A percentile compares a stretch with the other conserved stretches of the same genome.
These are phyloP conservation scores for Pythium volutum DNA, from an alignment of 352 stramenopile species.

Conservation along the genomic window DNA sequence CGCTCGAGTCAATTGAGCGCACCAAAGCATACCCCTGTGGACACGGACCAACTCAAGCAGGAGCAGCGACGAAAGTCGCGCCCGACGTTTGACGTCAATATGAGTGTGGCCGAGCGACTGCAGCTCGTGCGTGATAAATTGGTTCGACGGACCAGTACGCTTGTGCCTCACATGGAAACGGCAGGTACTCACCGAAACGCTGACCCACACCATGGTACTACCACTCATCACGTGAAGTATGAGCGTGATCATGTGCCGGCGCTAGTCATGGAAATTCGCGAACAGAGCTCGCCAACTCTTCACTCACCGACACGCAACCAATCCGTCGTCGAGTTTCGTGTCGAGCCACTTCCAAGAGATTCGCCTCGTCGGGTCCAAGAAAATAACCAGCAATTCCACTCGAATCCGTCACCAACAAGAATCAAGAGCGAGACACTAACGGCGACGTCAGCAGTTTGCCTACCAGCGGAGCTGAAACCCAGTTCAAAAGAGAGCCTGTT, in stretches of 20 bases:
- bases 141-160: slow-evolving; percentile 28
- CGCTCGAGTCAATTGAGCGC: slow-evolving; percentile 60
- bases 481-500: slow-evolving; percentile 49
- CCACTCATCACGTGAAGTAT: slow-evolving; percentile 1
- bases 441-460: background rate
- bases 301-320: slow-evolving; percentile 28
- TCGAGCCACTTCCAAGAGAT: slow-evolving; percentile 31
- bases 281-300: slow-evolving; percentile 1
- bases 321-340: slow-evolving; percentile 38
- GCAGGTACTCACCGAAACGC: background rate
- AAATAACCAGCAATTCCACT: slow-evolving; percentile 4
- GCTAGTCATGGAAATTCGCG: slow-evolving; percentile 20
- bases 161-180: slow-evolving; percentile 4
- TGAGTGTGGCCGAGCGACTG: slow-evolving; percentile 66
- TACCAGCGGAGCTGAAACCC: slow-evolving; percentile 8
- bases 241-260: slow-evolving; percentile 8
- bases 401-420: background rate
- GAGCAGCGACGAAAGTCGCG: slow-evolving; percentile 61
- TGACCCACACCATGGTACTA: background rate
- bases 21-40: slow-evolving; percentile 55
- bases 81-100: slow-evolving; percentile 53
- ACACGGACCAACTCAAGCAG: slow-evolving; percentile 52
- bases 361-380: slow-evolving; percentile 20
- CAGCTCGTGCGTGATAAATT: slow-evolving; percentile 51
- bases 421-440: background rate